Evolutionary conservation across 768 basidiomycete species (phyloP).

Genomic region (Calocybe gangraenosa): DNA sequence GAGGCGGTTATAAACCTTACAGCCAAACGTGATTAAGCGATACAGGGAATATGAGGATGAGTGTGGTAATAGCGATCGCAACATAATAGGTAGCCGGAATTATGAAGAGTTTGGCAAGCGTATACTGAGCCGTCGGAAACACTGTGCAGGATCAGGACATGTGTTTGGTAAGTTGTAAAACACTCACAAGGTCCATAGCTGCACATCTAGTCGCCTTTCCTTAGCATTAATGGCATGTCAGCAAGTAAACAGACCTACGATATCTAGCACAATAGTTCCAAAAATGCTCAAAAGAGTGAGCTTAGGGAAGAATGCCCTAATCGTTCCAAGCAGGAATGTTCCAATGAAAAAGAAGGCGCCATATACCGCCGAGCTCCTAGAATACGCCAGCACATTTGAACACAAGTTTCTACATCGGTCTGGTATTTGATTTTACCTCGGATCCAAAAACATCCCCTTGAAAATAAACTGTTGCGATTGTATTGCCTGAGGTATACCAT

Average conservation of each 20-base stretch:
- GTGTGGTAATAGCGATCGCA: conserved; percentile 33
- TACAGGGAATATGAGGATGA: conserved; percentile 40
- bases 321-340: conserved; percentile 31
- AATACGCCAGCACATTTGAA: conserved; percentile 19
- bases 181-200: conserved; percentile 32
- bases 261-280: conserved; percentile 40
- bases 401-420: conserved; percentile 41
- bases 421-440: conserved; percentile 25
- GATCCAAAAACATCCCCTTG: conserved; percentile 38
- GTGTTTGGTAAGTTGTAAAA: background rate
- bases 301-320: conserved; percentile 37
- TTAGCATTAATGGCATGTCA: background rate
- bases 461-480: conserved; percentile 32
- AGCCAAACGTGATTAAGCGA: conserved; percentile 40
- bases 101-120: conserved; percentile 34
- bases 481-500: conserved; percentile 20
- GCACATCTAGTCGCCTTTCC: conserved; percentile 25
- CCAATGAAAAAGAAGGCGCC: conserved; percentile 42
- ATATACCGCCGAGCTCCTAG: conserved; percentile 38
- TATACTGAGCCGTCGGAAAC: conserved; percentile 36
- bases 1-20: conserved; percentile 14
- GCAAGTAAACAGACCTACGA: conserved; percentile 18
- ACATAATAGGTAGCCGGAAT: conserved; percentile 36
- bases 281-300: conserved; percentile 37
- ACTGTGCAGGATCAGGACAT: conserved; percentile 19